phyloP scores from a whole-genome alignment of 306 rosid genomes.

The Prunus salicina region DNA sequence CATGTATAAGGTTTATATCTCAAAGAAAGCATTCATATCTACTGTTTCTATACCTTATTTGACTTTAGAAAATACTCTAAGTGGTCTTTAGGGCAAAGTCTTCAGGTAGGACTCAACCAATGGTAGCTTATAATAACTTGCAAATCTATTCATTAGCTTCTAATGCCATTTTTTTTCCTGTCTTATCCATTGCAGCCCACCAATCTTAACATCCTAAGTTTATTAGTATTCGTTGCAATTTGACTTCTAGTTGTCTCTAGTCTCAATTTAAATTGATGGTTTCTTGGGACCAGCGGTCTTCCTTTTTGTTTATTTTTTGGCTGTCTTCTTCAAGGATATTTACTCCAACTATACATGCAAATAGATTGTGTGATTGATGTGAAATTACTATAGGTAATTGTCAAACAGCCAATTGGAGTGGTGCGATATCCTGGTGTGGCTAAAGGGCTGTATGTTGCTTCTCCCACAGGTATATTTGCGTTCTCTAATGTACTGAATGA shows the following conservation, averaged over 20 bases:
- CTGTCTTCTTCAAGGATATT: neutral
- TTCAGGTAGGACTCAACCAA: neutral
- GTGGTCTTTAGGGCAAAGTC: neutral
- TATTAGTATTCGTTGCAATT: neutral
- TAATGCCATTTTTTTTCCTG: neutral
- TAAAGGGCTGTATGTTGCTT: constrained; percentile 49
- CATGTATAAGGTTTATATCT: neutral
- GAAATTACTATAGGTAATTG: constrained; percentile 47
- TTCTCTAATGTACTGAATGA: constrained; percentile 6
- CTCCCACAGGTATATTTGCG: constrained; percentile 35
- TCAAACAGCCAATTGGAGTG: constrained; percentile 75
- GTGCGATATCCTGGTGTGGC: constrained; percentile 82
- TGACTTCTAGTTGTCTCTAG: neutral
- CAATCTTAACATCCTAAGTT: neutral
- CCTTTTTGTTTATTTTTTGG: neutral
- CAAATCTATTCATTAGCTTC: neutral
- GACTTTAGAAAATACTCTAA: neutral
- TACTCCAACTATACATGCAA: neutral
- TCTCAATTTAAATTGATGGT: neutral
- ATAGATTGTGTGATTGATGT: neutral
- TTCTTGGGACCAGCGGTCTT: neutral
- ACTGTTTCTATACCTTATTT: neutral
- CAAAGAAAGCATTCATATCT: neutral
- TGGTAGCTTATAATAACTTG: neutral
- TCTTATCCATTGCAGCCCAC: neutral